Evolutionary conservation across 2,329 filamentous ascomycete genomes (phyloP), one percentile per base, ranked within the genome.

Genomic region (Microdochium bolleyi): DNA sequence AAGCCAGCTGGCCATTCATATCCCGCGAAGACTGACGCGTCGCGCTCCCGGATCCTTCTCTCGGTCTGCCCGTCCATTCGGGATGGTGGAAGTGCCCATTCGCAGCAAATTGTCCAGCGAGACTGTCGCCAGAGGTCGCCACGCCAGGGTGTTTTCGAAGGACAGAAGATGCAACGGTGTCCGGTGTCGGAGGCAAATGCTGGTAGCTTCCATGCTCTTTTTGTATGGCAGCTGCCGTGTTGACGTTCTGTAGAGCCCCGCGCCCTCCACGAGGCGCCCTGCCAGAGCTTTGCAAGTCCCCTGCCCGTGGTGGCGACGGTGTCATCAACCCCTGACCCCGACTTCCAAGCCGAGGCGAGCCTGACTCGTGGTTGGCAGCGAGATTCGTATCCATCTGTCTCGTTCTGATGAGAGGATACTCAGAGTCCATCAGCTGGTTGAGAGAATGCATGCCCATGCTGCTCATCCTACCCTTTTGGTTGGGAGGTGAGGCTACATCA

Each of bases 91-190:
- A 21, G 19, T 13, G 41, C 22, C 14, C n/a, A 24, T 7, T 46
- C 3, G 16, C 16, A 3, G 54, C 57, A 19, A 54, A 51, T 9
- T 55, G 55, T 24, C 52, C 57, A 19, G 38, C 32, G 21, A 65
- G 58, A 25, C 61, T 64, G 48, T 65, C 62, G 49, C 64, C 58
- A 24, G 62, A 64, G 48, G 55, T 56, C 5, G 60, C 58, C 9
- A 52, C 54, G 24, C 55, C 51, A 19, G 61, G 53, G 24, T 64
- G 62, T 21, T 60, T 62, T 51, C 58, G 60, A 44, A 83, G 67
- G 0, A 78, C 80, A 1, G 77, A 76, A 2, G 77, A 80, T 1
- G 80, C 80, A 21, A 82, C 78, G 0, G 80, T 83, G 57, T 83
- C 80, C 0, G 80, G 80, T 0, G 80, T 83, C 0, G 80, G 80